Conservation (phyloP, 2,329 filamentous ascomycete species). For the Stagonosporopsis chrysanthemi region DNA sequence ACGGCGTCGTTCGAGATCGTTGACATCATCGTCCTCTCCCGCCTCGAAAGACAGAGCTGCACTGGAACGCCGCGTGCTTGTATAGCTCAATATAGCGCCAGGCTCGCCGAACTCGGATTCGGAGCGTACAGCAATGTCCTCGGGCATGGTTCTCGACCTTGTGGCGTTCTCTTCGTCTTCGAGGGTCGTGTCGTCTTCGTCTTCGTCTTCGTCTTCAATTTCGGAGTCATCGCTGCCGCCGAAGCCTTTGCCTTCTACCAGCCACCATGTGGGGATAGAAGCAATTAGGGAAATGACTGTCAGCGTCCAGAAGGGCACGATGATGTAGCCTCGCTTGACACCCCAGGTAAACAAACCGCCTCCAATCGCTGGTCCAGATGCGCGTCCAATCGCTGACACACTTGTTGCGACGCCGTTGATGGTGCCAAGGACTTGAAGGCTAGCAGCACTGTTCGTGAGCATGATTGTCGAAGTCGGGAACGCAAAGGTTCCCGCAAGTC, state of each 20-base stretch:
- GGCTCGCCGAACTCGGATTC: constrained; percentile 51
- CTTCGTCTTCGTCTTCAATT: constrained; percentile 32
- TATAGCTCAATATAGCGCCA: constrained; percentile 44
- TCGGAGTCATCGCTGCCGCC: constrained; percentile 49
- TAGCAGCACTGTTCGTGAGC: constrained; percentile 83
- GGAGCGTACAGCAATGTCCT: constrained; percentile 31
- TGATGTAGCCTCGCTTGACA: constrained; percentile 75
- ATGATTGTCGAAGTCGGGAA: constrained; percentile 92
- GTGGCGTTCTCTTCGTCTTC: constrained; percentile 27
- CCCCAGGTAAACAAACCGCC: constrained; percentile 80
- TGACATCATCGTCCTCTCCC: constrained; percentile 30
- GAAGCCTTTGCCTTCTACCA: constrained; percentile 77
- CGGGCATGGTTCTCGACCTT: background rate
- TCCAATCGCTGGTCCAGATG: constrained; percentile 75
- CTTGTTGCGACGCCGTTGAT: constrained; percentile 90
- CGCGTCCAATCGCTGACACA: constrained; percentile 80
- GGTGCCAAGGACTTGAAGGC: constrained; percentile 80
- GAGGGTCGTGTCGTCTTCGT: constrained; percentile 35
- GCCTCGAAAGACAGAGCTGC: constrained; percentile 30
- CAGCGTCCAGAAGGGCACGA: constrained; percentile 84
- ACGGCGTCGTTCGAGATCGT: constrained; percentile 23
- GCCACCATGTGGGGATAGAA: constrained; percentile 74
- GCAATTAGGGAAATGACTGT: constrained; percentile 68
- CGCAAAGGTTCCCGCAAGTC: constrained; percentile 78
- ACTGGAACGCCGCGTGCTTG: constrained; percentile 40